Conservation (phyloP, 345 rosid species). For the Gossypium anomalum region DNA sequence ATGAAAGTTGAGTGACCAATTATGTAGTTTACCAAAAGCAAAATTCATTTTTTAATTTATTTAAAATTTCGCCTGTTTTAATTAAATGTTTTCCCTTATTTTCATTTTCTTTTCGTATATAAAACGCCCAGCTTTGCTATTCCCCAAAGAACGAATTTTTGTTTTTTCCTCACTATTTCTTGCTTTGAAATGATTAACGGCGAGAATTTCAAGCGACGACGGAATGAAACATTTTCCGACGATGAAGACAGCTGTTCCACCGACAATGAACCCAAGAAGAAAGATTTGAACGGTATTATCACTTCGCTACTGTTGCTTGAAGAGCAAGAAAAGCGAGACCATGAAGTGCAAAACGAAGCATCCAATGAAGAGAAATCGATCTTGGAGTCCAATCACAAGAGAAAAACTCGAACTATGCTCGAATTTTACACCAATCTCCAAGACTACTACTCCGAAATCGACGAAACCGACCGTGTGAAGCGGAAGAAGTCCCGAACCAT, state of each 20-base stretch:
- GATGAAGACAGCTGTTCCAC: conserved; percentile 2
- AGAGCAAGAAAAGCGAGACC: conserved; percentile 52
- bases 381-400: conserved; percentile 42
- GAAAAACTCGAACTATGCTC: conserved; percentile 31
- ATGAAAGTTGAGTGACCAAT: no score
- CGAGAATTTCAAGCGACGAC: conserved; percentile 1
- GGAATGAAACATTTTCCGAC: neutral
- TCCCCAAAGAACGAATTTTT: neutral
- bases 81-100: neutral
- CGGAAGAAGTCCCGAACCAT: conserved; percentile 55
- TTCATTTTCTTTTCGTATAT: neutral
- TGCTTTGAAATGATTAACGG: conserved; percentile 12
- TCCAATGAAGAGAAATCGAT: conserved; percentile 35
- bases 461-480: conserved; percentile 35
- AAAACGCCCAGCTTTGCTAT: neutral
- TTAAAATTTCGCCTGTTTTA: neutral
- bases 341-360: conserved; percentile 32
- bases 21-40: neutral
- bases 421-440: conserved; percentile 33
- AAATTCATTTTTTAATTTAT: neutral
- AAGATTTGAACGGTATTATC: conserved; percentile 43
- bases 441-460: conserved; percentile 36
- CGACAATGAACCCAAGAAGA: conserved; percentile 25
- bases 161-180: neutral
- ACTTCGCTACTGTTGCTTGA: conserved; percentile 48